These are phyloP conservation scores for Taphrina populina DNA, from an alignment of 1,139 yeast genomes.

Conservation along the genomic window DNA sequence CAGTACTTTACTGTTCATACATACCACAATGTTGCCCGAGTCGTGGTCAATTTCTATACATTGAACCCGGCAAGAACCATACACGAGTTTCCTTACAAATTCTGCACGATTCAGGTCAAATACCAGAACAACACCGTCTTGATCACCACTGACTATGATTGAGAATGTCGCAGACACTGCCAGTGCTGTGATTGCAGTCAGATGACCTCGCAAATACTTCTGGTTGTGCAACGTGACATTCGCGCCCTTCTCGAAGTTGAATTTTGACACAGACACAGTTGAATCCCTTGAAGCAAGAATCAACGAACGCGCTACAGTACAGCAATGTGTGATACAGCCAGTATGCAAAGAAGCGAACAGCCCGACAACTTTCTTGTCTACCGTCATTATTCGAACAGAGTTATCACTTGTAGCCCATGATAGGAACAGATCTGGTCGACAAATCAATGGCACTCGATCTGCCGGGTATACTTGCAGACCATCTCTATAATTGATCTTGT, in stretches of 20 bases:
- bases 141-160: conserved; percentile 40
- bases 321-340: conserved; percentile 37
- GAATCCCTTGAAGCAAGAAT: conserved; percentile 41
- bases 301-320: conserved; percentile 39
- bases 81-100: conserved; percentile 38
- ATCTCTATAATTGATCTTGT: not conserved
- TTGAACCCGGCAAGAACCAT: conserved; percentile 13
- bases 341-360: conserved; percentile 40
- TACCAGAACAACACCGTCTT: conserved; percentile 39
- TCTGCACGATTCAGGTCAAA: conserved; percentile 41
- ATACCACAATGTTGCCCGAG: conserved; percentile 40
- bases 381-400: conserved; percentile 1
- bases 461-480: conserved; percentile 3
- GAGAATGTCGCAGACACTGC: conserved; percentile 40
- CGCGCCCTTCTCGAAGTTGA: conserved; percentile 35
- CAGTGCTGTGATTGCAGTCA: conserved; percentile 38
- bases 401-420: conserved; percentile 10
- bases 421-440: not conserved
- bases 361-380: conserved; percentile 34
- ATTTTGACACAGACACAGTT: conserved; percentile 39
- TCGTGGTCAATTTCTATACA: conserved; percentile 39
- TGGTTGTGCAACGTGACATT: conserved; percentile 34
- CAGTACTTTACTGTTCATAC: conserved; percentile 4
- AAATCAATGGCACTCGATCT: not conserved
- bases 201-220: conserved; percentile 40